Conservation (phyloP, 768 basidiomycete species). For the Trametes cinnabarina region DNA sequence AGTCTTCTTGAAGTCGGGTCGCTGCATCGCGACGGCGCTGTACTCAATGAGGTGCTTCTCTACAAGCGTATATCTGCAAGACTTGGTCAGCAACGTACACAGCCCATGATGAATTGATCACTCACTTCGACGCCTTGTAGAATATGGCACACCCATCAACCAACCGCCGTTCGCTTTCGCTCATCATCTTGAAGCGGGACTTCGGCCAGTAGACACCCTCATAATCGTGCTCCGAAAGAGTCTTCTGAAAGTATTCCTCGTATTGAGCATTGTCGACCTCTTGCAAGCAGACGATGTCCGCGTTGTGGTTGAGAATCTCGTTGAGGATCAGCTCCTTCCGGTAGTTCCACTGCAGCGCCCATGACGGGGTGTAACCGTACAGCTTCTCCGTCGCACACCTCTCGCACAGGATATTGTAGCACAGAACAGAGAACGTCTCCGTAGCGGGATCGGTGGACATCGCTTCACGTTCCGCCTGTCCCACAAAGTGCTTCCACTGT, state of each 20-base stretch:
- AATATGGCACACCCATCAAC: conserved; percentile 98
- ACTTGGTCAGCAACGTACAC: neutral
- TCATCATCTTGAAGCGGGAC: conserved; percentile 91
- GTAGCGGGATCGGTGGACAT: conserved; percentile 58
- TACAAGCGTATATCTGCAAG: conserved; percentile 73
- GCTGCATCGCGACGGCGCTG: conserved; percentile 87
- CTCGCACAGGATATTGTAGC: conserved; percentile 95
- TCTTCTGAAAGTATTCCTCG: conserved; percentile 83
- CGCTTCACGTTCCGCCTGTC: conserved; percentile 56
- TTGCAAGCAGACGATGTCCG: conserved; percentile 92
- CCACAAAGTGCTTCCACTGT: conserved; percentile 65
- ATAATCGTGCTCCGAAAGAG: conserved; percentile 73
- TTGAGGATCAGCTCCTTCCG: conserved; percentile 84
- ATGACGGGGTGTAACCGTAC: conserved; percentile 95
- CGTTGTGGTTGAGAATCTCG: conserved; percentile 76
- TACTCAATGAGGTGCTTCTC: conserved; percentile 95
- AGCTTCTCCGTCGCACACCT: conserved; percentile 81
- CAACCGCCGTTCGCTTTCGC: conserved; percentile 73
- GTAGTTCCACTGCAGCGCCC: conserved; percentile 96
- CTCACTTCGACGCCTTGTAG: conserved; percentile 86
- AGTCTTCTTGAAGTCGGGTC: conserved; percentile 92
- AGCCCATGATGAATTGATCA: neutral
- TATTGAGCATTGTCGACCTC: conserved; percentile 93
- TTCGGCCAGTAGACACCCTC: conserved; percentile 92
- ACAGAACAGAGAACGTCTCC: conserved; percentile 79